Conservation (phyloP, 805 yeast species). For the Saccharomycopsis selenospora region DNA sequence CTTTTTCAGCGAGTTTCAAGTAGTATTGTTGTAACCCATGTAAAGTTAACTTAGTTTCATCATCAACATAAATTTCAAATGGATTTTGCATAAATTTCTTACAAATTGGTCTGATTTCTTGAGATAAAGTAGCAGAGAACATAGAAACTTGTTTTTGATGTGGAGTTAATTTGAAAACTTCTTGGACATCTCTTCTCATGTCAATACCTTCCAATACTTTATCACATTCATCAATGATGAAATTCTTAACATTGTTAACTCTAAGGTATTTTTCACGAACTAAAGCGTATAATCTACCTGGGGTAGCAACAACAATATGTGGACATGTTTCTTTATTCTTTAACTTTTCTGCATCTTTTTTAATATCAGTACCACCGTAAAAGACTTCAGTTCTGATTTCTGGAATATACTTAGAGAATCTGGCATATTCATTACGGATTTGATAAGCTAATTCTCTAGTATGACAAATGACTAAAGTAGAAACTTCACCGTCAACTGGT, state of each 20-base stretch:
- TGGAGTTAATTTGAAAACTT: constrained; percentile 94
- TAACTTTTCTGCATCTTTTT: constrained; percentile 78
- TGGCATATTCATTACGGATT: constrained; percentile 92
- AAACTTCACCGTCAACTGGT: constrained; percentile 94
- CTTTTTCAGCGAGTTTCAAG: constrained; percentile 80
- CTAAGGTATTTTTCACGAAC: constrained; percentile 87
- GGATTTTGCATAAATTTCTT: constrained; percentile 98
- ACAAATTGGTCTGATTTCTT: constrained; percentile 92
- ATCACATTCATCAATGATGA: constrained; percentile 97
- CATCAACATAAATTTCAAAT: constrained; percentile 93
- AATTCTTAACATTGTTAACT: constrained; percentile 82
- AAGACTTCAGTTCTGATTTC: constrained; percentile 95
- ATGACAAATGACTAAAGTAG: constrained; percentile 92
- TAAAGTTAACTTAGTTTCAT: constrained; percentile 92
- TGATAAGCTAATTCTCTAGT: constrained; percentile 99
- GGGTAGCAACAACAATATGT: constrained; percentile 95
- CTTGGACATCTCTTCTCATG: constrained; percentile 99
- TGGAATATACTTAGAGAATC: constrained; percentile 98
- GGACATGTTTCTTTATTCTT: constrained; percentile 92
- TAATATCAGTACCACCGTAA: constrained; percentile 89
- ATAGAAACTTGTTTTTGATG: constrained; percentile 99
- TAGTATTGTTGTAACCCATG: constrained; percentile 98
- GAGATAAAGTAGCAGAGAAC: constrained; percentile 94
- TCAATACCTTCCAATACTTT: constrained; percentile 85
- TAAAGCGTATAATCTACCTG: constrained; percentile 93